phyloP scores from a whole-genome alignment of 2,329 filamentous ascomycete species.

The Teratosphaeria epicoccoides region DNA sequence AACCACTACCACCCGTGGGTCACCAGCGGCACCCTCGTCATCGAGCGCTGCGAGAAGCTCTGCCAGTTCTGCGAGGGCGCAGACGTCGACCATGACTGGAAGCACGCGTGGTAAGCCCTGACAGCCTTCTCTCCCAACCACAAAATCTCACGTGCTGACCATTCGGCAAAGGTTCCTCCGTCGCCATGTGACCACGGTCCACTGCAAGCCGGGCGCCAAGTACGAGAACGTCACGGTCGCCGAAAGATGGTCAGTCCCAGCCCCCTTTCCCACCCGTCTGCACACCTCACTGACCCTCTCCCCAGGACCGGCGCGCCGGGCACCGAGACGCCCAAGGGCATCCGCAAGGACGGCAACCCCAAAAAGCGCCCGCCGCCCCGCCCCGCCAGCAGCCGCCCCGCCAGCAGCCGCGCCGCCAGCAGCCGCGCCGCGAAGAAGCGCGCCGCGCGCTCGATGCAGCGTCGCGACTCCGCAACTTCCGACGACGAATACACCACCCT shows the following conservation, averaged over 20 bases:
- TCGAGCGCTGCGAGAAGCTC: slow-evolving; percentile 18
- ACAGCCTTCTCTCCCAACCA: background rate
- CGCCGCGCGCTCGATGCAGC: background rate
- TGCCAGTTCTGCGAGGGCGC: slow-evolving; percentile 18
- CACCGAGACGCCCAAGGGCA: background rate
- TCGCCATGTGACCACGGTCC: slow-evolving; percentile 19
- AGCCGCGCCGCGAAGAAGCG: background rate
- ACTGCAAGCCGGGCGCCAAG: slow-evolving; percentile 10
- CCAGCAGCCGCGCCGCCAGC: background rate
- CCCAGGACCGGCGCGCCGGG: slow-evolving; percentile 1
- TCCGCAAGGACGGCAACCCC: background rate
- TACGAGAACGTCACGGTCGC: slow-evolving; percentile 11
- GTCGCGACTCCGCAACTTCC: background rate
- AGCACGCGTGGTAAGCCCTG: slow-evolving; percentile 15
- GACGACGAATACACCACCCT: background rate
- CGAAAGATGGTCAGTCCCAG: slow-evolving; percentile 12
- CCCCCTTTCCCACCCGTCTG: background rate
- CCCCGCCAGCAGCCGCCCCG: background rate
- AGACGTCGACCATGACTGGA: slow-evolving; percentile 12
- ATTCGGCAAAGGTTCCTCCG: slow-evolving; percentile 12
- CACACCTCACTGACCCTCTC: background rate
- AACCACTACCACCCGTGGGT: slow-evolving; percentile 18
- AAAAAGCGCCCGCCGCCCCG: background rate
- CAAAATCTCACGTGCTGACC: background rate
- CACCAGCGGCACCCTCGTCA: slow-evolving; percentile 14